A percentile compares a stretch with the other conserved stretches of the same genome.
Evolutionary conservation across 768 basidiomycete species (phyloP).

Genomic region (Lactifluus pinguis): DNA sequence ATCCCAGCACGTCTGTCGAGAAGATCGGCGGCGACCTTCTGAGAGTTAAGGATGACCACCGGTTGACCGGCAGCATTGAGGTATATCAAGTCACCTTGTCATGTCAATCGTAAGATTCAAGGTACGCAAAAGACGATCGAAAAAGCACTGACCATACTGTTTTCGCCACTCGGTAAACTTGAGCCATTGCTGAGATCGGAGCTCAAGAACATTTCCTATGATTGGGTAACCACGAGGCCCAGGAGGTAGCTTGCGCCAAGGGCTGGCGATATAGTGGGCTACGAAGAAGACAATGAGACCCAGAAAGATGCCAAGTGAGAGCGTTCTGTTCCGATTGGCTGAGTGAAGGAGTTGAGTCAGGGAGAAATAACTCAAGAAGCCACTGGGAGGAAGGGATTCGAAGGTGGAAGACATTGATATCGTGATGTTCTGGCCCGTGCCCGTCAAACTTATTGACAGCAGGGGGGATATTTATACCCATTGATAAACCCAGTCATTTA

Average conservation of each 20-base stretch:
- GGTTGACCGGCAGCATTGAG: conserved; percentile 19
- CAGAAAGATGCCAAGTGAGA: conserved; percentile 9
- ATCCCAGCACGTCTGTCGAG: conserved; percentile 26
- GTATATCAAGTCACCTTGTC: conserved; percentile 16
- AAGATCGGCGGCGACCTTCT: conserved; percentile 24
- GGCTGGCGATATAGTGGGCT: conserved; percentile 6
- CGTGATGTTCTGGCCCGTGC: no score
- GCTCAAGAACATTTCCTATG: conserved; percentile 14
- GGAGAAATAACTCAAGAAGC: neutral
- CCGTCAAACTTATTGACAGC: no score
- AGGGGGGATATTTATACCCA: neutral
- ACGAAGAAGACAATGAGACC: neutral
- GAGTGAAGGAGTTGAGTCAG: neutral
- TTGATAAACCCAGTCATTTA: no score
- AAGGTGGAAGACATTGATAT: neutral
- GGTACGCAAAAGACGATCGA: neutral
- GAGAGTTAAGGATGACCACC: conserved; percentile 24
- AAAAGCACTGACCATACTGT: conserved; percentile 3
- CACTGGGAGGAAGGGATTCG: neutral
- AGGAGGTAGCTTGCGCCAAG: conserved; percentile 11
- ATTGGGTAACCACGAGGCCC: conserved; percentile 15
- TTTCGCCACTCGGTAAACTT: conserved; percentile 16
- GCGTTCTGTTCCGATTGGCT: conserved; percentile 4
- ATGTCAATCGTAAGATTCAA: neutral
- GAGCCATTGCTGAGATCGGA: conserved; percentile 13